Evolutionary conservation across 176 grass and related monocot genomes (phyloP), one percentile per base, ranked within the genome.

Genomic region (Bonia amplexicaulis): DNA sequence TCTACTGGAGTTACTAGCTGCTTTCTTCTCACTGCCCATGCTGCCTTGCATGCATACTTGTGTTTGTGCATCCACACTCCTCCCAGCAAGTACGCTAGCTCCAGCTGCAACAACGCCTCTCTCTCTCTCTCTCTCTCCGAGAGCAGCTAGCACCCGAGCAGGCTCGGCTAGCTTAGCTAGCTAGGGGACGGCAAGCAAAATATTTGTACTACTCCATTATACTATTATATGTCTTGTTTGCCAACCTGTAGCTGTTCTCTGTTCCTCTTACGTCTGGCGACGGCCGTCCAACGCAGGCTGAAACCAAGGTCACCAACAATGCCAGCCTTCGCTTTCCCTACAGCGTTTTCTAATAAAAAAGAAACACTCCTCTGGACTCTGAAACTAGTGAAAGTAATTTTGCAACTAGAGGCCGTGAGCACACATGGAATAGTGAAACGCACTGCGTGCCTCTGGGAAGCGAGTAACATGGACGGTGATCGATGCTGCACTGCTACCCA

Each of bases 181-280:
- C 29, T 57, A 22, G 6, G 58, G 82, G 88, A 76, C 77, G 77
- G 88, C 78, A 90, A 82, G 83, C 76, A 89, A 89, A 54, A 81
- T 45, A 78, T 42, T 25, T 85, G 40, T 44, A 60, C 49, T 8
- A 54, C 68, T 6, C 76, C 31, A 22, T 86, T 25, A 53, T 49
- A 75, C 2, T 46, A 12, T 10, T 46, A 12, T 10, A 46, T 59
- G 40, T 40, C 12, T 26, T 33, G 46, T 26, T 68, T 51, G 9
- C 39, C 25, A 3, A 25, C 49, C n/a, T 55, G 65, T 42, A 29
- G 74, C 51, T 6, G 74, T 37, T 37, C 82, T 53, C 46, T 19
- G 65, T 4, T 25, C 22, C 10, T 60, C n/a, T 60, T 12, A 2
- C 57, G 27, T 25, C 80, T 73, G 87, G 41, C 80, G 80, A 48